phyloP scores from a whole-genome alignment of 768 basidiomycete genomes.

The Cantharellus anzutake region DNA sequence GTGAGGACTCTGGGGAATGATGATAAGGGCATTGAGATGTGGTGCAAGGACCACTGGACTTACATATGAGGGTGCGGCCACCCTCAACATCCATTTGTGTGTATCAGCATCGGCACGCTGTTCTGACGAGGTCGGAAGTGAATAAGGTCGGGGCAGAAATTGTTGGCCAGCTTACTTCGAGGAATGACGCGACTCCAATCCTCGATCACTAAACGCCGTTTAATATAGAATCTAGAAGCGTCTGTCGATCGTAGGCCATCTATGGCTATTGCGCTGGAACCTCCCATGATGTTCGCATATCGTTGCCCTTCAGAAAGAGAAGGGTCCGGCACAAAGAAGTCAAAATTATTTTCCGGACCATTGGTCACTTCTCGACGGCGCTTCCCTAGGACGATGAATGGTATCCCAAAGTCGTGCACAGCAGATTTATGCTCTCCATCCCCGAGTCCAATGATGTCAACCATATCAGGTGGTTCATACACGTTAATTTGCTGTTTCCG shows the following conservation, averaged over 20 bases:
- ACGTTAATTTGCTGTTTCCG: slow-evolving; percentile 25
- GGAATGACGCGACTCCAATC: slow-evolving; percentile 29
- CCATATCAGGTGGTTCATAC: slow-evolving; percentile 14
- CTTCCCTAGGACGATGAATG: no score
- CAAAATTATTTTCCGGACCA: not conserved
- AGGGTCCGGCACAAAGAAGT: not conserved
- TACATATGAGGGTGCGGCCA: slow-evolving; percentile 31
- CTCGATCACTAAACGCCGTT: slow-evolving; percentile 11
- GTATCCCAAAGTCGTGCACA: not conserved
- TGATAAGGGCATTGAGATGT: not conserved
- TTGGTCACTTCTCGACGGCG: no score
- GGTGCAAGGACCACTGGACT: slow-evolving; percentile 10
- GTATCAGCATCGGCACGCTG: slow-evolving; percentile 14
- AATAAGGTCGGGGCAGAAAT: not conserved
- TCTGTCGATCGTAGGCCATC: no score
- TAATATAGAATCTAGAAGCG: slow-evolving; percentile 27
- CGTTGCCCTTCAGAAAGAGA: not conserved
- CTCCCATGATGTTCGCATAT: not conserved
- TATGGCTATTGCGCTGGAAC: not conserved
- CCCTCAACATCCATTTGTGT: slow-evolving; percentile 29
- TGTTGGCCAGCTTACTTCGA: slow-evolving; percentile 16
- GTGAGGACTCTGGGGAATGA: slow-evolving; percentile 18
- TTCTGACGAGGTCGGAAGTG: not conserved
- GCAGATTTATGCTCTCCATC: not conserved
- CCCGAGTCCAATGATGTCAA: slow-evolving; percentile 19